Evolutionary conservation across 345 rosid genomes (phyloP), one percentile per base, ranked within the genome.

Genomic region (Eucalyptus fibrosa): DNA sequence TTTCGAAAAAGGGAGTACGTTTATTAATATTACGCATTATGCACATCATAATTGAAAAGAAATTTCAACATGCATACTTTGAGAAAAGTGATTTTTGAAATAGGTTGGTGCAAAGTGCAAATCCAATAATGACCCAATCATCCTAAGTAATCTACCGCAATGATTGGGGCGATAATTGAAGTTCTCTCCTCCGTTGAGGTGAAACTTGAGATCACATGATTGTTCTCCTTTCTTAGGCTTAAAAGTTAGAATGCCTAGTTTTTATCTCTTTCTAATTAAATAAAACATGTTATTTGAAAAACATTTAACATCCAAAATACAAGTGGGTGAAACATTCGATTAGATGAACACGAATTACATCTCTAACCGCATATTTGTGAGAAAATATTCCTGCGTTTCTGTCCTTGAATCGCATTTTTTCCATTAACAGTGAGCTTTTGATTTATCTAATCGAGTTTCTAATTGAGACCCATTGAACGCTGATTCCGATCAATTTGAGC

Each of bases 1-100:
- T 67, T 67, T 15, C 0, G 2, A 0, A 32, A 67, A 2, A 5
- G 6, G 23, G 3, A n/a, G 19, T 65, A 0, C 5, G 1, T 65
- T 65, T 3, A 3, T 14, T 65, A 15, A n/a, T 65, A n/a, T 65
- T 9, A 8, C 16, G 3, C 3, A 65, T 65, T 65, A n/a, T 7
- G 37, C 77, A n/a, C 21, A 4, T 8, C 37, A n/a, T n/a, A n/a
- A 65, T 65, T n/a, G 3, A 67, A 32, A 67, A 5, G 1, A 9
- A 67, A 67, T 8, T 67, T 67, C 12, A 8, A 2, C 24, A 17
- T 17, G 13, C 24, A 34, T 69, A 37, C 42, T 69, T 32, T 34
- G 81, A 69, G 42, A 56, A 69, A 69, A 32, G 81, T 69, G 81
- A 69, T 69, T 69, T 69, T 32, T 69, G 81, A 69, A 69, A 32